Conservation (phyloP, 768 basidiomycete genomes). For the Paxillus ammoniavirescens region DNA sequence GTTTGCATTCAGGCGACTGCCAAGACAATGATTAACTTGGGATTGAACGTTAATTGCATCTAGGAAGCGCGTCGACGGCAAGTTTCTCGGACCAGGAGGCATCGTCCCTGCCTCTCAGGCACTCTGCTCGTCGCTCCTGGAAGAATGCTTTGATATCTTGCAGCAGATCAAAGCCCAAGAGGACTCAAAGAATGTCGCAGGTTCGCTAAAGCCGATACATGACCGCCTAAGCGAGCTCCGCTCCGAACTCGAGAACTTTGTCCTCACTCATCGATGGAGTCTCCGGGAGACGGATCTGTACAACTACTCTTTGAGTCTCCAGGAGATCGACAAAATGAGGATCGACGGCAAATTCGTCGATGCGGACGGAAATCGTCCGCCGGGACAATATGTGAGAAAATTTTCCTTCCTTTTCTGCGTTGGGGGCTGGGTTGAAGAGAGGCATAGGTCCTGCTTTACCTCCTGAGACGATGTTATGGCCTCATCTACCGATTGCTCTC, state of each 20-base stretch:
- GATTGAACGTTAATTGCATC: not conserved
- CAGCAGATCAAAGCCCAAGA: slow-evolving; percentile 96
- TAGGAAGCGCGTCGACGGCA: slow-evolving; percentile 92
- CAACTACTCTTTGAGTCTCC: slow-evolving; percentile 90
- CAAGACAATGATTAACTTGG: slow-evolving; percentile 11
- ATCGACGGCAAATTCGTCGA: slow-evolving; percentile 98
- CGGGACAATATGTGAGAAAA: slow-evolving; percentile 87
- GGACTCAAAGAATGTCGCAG: slow-evolving; percentile 83
- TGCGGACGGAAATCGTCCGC: slow-evolving; percentile 84
- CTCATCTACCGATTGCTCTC: slow-evolving; percentile 91
- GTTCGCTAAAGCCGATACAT: slow-evolving; percentile 86
- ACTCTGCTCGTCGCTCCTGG: slow-evolving; percentile 85
- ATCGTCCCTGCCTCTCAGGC: slow-evolving; percentile 91
- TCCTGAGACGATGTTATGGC: slow-evolving; percentile 93
- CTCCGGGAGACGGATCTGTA: slow-evolving; percentile 90
- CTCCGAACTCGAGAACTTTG: slow-evolving; percentile 85
- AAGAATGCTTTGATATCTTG: slow-evolving; percentile 93
- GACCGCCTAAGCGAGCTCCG: slow-evolving; percentile 88
- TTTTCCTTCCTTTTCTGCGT: not conserved
- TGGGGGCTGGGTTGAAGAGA: not conserved
- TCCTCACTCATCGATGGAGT: slow-evolving; percentile 96
- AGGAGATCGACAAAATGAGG: slow-evolving; percentile 97
- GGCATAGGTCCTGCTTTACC: slow-evolving; percentile 82
- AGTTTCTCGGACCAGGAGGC: slow-evolving; percentile 90
- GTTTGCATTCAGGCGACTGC: slow-evolving; percentile 12